Evolutionary conservation across 768 basidiomycete genomes (phyloP), one percentile per base, ranked within the genome.

Genomic region (Termitomyces sp.): DNA sequence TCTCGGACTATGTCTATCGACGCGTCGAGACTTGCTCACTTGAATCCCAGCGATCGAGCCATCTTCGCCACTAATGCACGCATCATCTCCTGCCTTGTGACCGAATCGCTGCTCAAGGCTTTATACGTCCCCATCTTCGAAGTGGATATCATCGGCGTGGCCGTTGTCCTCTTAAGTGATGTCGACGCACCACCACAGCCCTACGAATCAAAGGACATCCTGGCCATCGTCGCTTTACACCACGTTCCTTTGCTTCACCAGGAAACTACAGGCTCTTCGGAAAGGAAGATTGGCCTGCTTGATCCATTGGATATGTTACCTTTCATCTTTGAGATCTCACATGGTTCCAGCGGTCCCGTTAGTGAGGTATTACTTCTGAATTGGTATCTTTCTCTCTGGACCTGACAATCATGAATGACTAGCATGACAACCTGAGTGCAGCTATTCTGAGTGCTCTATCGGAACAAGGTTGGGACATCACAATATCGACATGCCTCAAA

Each of bases 291-390:
- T 23, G 75, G 75, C 5, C 68, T 83, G 10, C 68, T 84, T 23
- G 81, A 84, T 66, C 82, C 81, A 31, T 65, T 79, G 45, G 82
- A 84, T 63, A 81, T 83, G 78, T 51, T 74, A 55, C 75, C 79
- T 2, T 48, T 74, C 19, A 70, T 79, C 38, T 73, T 78, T 54
- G 72, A 73, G 56, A 49, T 62, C 54, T 55, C 59, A 42, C 7
- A 38, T 28, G 53, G 55, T 26, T 53, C n/a, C 23, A 50, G n/a
- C 37, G 21, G 14, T 19, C 37, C n/a, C 28, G 53, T 48, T 14
- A 47, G 30, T 11, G 56, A 64, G 63, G 65, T 66, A 46, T 26
- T 15, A 8, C 42, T 40, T 30, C 21, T 26, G 14, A 40, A 49
- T 37, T 21, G 4, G 11, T 23, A 3, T 33, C 3, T 5, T 37